Evolutionary conservation across 2,329 filamentous ascomycete genomes (phyloP).

Genomic region (Ceratocystis harringtonii): DNA sequence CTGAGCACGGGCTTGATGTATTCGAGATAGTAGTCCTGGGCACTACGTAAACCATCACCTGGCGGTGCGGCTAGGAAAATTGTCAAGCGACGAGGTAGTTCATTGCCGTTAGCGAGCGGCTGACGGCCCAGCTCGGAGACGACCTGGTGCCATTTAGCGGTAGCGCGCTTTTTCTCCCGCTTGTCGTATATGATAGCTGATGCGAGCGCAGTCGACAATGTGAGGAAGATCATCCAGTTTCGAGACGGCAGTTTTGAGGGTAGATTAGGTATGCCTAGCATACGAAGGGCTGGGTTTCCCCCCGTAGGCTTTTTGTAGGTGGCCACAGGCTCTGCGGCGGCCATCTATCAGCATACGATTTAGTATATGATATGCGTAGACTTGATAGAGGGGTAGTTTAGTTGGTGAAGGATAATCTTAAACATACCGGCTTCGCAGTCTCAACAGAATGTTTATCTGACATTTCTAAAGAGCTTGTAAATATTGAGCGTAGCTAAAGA

Average conservation of each 20-base stretch:
- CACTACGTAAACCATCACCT: conserved; percentile 64
- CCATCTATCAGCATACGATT: neutral
- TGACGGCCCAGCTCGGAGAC: conserved; percentile 76
- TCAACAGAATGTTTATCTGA: neutral
- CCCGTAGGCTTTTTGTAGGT: conserved; percentile 14
- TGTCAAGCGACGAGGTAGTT: conserved; percentile 69
- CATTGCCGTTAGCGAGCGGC: conserved; percentile 48
- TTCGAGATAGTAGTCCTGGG: conserved; percentile 91
- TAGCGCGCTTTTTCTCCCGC: conserved; percentile 70
- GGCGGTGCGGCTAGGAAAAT: conserved; percentile 77
- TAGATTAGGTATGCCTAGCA: conserved; percentile 74
- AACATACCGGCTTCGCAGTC: conserved; percentile 3
- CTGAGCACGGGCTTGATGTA: conserved; percentile 90
- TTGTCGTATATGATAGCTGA: conserved; percentile 82
- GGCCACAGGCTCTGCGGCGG: neutral
- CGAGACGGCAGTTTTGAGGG: conserved; percentile 76
- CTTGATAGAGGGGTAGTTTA: neutral
- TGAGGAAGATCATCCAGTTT: conserved; percentile 94
- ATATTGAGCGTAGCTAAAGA: neutral
- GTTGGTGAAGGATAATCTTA: neutral
- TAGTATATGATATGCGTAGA: neutral
- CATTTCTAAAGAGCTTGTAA: neutral
- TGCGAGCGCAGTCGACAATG: conserved; percentile 61
- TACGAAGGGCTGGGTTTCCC: conserved; percentile 56
- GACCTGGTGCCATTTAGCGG: conserved; percentile 70